Percentiles rank a stretch among this genome's conserved stretches.
Evolutionary conservation across 179 eudicot genomes (phyloP).

Genomic region (Heliamphora ciliata): DNA sequence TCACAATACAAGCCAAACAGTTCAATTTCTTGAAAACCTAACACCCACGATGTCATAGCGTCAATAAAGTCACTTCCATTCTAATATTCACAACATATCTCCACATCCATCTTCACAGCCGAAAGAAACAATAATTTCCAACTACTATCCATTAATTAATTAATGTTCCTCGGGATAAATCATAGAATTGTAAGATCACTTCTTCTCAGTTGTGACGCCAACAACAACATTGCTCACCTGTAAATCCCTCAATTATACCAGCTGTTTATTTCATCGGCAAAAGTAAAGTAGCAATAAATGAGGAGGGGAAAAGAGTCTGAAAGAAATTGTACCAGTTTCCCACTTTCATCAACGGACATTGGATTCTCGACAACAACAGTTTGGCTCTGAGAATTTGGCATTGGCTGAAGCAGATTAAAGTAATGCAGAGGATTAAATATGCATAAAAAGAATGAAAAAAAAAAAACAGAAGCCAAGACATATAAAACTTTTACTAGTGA

Average conservation of each 20-base stretch:
- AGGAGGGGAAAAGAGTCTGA: not conserved
- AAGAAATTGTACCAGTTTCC: slow-evolving; percentile 53
- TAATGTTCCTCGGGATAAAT: not conserved
- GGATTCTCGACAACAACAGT: slow-evolving; percentile 88
- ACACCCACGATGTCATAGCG: not conserved
- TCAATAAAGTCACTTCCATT: not conserved
- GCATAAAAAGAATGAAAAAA: too few relatives aligned
- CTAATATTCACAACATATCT: slow-evolving; percentile 14
- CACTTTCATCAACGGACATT: slow-evolving; percentile 74
- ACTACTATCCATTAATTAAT: not conserved
- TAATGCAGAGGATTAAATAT: not conserved
- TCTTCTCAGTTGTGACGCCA: slow-evolving; percentile 69
- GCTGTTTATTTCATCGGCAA: not conserved
- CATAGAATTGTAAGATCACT: slow-evolving; percentile 12
- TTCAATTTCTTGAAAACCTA: not conserved
- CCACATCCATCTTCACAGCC: slow-evolving; percentile 8
- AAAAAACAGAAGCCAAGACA: not conserved
- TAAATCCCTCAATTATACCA: slow-evolving; percentile 7
- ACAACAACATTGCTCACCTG: slow-evolving; percentile 87
- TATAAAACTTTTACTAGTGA: not conserved
- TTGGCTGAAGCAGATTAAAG: slow-evolving; percentile 27
- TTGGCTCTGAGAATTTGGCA: slow-evolving; percentile 38
- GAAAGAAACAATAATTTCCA: slow-evolving; percentile 7
- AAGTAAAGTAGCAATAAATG: not conserved
- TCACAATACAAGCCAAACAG: not conserved